These are phyloP conservation scores for Rugosomyces carneus DNA, from an alignment of 1,284 basidiomycete species.

Conservation along the genomic window DNA sequence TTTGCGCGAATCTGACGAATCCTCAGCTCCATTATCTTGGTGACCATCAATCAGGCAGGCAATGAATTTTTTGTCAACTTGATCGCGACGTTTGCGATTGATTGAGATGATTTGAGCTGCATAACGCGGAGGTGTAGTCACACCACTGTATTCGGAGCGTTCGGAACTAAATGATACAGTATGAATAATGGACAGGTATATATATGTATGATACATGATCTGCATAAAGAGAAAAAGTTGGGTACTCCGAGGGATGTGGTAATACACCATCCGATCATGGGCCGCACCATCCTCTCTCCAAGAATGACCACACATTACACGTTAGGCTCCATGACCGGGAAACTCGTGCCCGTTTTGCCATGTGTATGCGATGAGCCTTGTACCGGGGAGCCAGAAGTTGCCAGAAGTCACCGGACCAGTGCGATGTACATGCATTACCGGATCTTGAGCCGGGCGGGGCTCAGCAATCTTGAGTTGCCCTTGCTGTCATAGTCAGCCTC, in stretches of 20 bases:
- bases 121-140: too few species aligned
- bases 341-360: too few species aligned
- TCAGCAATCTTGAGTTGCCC: not conserved
- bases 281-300: too few species aligned
- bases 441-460: not conserved
- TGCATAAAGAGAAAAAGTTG: not conserved
- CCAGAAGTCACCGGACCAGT: not conserved
- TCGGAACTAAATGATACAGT: not conserved
- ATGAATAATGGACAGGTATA: not conserved
- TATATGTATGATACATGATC: not conserved
- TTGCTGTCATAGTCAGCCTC: not conserved
- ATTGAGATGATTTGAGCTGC: too few species aligned
- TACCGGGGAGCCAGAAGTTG: not conserved
- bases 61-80: slow-evolving; percentile 89
- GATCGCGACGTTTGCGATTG: too few species aligned
- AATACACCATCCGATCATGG: slow-evolving; percentile 3
- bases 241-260: not conserved
- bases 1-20: not conserved
- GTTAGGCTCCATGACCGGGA: too few species aligned
- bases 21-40: slow-evolving; percentile 4
- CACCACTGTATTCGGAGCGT: not conserved
- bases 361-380: too few species aligned
- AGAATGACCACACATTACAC: too few species aligned
- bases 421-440: not conserved
- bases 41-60: slow-evolving; percentile 50